Conservation (phyloP, 108 stramenopile species). For the Asterionellopsis glacialis region DNA sequence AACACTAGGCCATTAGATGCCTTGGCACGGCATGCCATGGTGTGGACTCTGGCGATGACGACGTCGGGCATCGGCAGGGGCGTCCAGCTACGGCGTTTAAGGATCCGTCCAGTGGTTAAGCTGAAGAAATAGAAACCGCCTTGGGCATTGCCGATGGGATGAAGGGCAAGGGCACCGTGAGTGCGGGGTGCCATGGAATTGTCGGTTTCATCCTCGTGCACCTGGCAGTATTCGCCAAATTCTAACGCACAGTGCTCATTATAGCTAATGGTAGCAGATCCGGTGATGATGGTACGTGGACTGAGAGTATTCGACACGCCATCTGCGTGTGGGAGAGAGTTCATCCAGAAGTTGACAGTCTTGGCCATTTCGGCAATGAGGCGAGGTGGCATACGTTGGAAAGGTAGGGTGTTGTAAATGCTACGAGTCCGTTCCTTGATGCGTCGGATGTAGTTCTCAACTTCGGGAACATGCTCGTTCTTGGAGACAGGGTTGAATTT, state of each 20-base stretch:
- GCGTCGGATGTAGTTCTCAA: conserved; percentile 17
- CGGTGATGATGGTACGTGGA: conserved; percentile 14
- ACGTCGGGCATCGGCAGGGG: conserved; percentile 14
- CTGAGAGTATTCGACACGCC: conserved; percentile 15
- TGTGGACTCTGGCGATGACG: conserved; percentile 22
- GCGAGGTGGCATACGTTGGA: conserved; percentile 5
- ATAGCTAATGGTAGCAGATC: conserved; percentile 1
- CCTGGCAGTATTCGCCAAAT: conserved; percentile 34
- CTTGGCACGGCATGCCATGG: conserved; percentile 12
- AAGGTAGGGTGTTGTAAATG: conserved; percentile 15
- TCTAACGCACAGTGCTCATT: conserved; percentile 12
- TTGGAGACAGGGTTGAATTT: conserved; percentile 17
- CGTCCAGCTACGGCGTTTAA: conserved; percentile 23
- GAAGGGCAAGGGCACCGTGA: conserved; percentile 17
- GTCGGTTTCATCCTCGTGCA: conserved; percentile 27
- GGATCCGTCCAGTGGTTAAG: conserved; percentile 11
- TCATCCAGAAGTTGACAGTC: conserved; percentile 17
- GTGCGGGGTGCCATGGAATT: conserved; percentile 21
- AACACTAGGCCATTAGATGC: background rate
- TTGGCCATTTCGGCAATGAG: conserved; percentile 25
- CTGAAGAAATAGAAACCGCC: conserved; percentile 31
- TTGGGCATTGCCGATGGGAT: conserved; percentile 24
- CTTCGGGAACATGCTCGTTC: conserved; percentile 23
- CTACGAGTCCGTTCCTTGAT: conserved; percentile 30
- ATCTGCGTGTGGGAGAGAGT: background rate